Conservation (phyloP, 176 grass and related monocot species). For the Carex kokanica region DNA sequence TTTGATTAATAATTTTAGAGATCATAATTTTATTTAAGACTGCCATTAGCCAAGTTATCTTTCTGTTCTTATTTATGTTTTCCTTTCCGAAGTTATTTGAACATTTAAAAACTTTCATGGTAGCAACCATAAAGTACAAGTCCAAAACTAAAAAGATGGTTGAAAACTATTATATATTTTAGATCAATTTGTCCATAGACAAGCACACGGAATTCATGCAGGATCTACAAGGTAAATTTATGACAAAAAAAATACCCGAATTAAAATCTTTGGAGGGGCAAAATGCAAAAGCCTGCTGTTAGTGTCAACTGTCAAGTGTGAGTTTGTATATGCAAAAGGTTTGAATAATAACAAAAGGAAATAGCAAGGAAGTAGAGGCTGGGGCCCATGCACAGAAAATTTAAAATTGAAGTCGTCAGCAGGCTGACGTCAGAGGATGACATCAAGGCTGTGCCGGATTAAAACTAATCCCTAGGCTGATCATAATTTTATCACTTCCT, state of each 20-base stretch:
- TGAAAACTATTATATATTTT: not conserved
- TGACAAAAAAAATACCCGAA: not conserved
- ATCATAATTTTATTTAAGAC: no score
- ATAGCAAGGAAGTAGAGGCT: constrained; percentile 17
- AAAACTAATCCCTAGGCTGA: not conserved
- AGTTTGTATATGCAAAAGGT: not conserved
- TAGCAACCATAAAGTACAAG: no score
- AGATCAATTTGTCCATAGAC: not conserved
- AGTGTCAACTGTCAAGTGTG: constrained; percentile 3
- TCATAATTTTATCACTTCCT: no score
- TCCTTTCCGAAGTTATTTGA: no score
- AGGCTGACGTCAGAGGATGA: not conserved
- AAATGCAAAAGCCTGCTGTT: not conserved
- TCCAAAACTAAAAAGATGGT: not conserved
- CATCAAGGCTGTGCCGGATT: constrained; percentile 17
- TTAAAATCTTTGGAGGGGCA: constrained; percentile 3
- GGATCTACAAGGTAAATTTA: not conserved
- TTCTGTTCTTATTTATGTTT: no score
- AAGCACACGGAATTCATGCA: not conserved
- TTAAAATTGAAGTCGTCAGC: not conserved
- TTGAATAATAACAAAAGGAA: constrained; percentile 11
- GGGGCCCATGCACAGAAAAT: not conserved
- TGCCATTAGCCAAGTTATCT: no score
- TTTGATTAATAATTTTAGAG: no score
- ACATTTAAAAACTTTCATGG: no score